Evolutionary conservation across 345 rosid species (phyloP).

Genomic region (Acer campestre): DNA sequence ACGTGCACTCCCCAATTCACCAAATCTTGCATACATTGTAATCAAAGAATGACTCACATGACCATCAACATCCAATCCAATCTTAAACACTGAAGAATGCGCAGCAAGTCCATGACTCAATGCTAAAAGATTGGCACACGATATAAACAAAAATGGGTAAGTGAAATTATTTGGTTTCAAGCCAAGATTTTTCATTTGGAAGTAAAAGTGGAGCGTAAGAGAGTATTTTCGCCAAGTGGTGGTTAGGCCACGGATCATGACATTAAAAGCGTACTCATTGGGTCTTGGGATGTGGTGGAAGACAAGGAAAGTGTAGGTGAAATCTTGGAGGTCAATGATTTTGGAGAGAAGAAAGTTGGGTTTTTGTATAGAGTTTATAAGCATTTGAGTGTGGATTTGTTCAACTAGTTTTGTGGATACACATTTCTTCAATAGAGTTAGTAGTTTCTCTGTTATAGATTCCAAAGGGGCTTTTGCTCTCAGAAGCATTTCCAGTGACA

Average conservation of each 20-base stretch:
- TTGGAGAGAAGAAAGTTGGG: constrained; percentile 72
- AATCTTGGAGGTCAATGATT: constrained; percentile 60
- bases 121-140: constrained; percentile 59
- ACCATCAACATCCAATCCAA: constrained; percentile 56
- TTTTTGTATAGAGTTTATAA: constrained; percentile 39
- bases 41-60: constrained; percentile 72
- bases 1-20: constrained; percentile 42
- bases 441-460: constrained; percentile 31
- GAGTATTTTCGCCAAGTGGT: constrained; percentile 53
- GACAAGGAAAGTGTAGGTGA: constrained; percentile 55
- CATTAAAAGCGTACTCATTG: constrained; percentile 69
- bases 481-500: constrained; percentile 3
- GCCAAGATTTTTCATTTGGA: constrained; percentile 56
- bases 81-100: constrained; percentile 58
- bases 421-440: constrained; percentile 48
- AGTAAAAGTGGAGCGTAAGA: constrained; percentile 47
- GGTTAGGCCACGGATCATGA: constrained; percentile 78
- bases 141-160: constrained; percentile 67
- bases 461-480: constrained; percentile 1
- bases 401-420: constrained; percentile 37
- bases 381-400: constrained; percentile 79
- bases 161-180: constrained; percentile 72
- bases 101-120: constrained; percentile 49
- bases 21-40: constrained; percentile 55
- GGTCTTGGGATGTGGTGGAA: constrained; percentile 59